Evolutionary conservation across 1,284 basidiomycete species (phyloP).

Genomic region (Moesziomyces aphidis): DNA sequence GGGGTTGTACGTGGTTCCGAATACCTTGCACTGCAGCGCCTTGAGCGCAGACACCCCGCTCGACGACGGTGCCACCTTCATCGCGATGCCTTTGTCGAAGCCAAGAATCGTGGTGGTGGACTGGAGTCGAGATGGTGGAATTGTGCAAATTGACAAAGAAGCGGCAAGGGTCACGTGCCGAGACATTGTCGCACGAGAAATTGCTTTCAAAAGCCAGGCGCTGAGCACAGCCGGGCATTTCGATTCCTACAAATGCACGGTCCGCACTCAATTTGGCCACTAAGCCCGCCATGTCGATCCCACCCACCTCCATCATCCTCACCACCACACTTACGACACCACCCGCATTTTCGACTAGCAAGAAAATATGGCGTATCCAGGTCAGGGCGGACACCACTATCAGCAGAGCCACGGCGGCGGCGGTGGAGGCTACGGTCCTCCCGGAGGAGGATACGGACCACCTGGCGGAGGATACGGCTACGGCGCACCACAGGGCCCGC

Average conservation of each 20-base stretch:
- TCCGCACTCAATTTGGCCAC: conserved; percentile 1
- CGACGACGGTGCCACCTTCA: conserved; percentile 46
- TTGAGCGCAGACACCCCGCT: conserved; percentile 49
- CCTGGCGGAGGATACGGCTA: conserved; percentile 45
- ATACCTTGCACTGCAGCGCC: conserved; percentile 54
- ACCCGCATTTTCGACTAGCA: background rate
- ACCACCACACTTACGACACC: background rate
- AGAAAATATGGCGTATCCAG: conserved; percentile 56
- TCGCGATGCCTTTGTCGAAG: background rate
- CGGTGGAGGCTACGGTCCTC: conserved; percentile 27
- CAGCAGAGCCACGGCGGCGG: conserved; percentile 47
- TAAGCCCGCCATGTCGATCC: background rate
- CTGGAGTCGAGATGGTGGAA: conserved; percentile 1
- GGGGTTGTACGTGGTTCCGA: conserved; percentile 57
- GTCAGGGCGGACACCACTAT: conserved; percentile 57
- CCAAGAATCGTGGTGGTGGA: background rate
- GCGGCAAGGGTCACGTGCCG: conserved; percentile 5
- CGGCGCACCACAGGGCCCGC: conserved; percentile 25
- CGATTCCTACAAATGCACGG: conserved; percentile 3
- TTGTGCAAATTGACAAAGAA: background rate
- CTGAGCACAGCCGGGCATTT: background rate
- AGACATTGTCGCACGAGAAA: conserved; percentile 8
- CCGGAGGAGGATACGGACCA: conserved; percentile 27
- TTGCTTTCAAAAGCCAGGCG: conserved; percentile 8
- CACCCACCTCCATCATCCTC: background rate